These are phyloP conservation scores for Chlamydomonas incerta DNA, from an alignment of 139 green algal species.

Conservation along the genomic window DNA sequence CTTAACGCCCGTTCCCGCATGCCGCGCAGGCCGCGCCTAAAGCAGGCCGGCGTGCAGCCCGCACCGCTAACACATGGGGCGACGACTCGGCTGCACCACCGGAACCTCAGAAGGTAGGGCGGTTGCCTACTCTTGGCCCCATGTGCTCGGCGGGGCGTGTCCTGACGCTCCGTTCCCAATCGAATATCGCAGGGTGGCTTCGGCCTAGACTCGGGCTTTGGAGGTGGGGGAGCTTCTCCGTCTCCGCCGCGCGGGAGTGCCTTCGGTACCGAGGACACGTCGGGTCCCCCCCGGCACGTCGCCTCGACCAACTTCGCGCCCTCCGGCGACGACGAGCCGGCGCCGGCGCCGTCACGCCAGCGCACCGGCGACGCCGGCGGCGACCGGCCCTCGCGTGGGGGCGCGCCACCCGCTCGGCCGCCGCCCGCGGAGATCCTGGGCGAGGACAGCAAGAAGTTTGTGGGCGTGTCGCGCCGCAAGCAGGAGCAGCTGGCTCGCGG, in stretches of 20 bases:
- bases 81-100: slow-evolving; percentile 22
- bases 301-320: too few species aligned
- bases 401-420: not conserved
- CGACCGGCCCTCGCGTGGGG: not conserved
- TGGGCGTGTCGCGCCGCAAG: slow-evolving; percentile 57
- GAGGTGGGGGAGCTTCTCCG: not conserved
- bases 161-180: not conserved
- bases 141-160: not conserved
- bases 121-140: too few species aligned
- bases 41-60: slow-evolving; percentile 8
- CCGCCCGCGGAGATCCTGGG: not conserved
- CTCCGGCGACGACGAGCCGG: not conserved
- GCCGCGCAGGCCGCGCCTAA: slow-evolving; percentile 16
- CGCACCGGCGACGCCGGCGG: not conserved
- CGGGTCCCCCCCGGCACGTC: not conserved
- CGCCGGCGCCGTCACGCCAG: too few species aligned
- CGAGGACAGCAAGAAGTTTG: slow-evolving; percentile 34
- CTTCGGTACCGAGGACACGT: not conserved
- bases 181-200: slow-evolving; percentile 14
- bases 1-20: too few species aligned
- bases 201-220: slow-evolving; percentile 13
- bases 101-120: not conserved
- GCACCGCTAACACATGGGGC: slow-evolving; percentile 17
- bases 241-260: not conserved
- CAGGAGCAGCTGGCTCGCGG: slow-evolving; percentile 53